phyloP scores from a whole-genome alignment of 2,329 filamentous ascomycete genomes.

The Nannizzia gypsea region DNA sequence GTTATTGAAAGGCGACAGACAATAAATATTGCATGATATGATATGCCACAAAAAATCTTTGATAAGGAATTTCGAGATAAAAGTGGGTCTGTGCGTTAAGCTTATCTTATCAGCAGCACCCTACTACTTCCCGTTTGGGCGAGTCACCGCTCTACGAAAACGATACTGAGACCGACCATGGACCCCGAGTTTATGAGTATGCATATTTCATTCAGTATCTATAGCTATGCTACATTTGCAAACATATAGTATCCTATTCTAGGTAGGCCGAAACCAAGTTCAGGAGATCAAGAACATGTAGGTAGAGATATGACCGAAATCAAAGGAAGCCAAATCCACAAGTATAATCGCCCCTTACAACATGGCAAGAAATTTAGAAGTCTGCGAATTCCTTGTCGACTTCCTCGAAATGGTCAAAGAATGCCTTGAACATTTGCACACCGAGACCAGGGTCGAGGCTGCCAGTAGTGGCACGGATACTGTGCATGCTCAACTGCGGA shows the following conservation, averaged over 20 bases:
- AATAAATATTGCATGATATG: background rate
- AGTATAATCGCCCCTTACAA: no score
- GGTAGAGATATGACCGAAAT: background rate
- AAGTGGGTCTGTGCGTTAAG: constrained; percentile 11
- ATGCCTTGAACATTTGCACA: constrained; percentile 77
- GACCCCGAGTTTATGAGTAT: background rate
- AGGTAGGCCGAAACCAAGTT: background rate
- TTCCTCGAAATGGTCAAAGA: constrained; percentile 73
- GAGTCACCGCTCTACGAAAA: background rate
- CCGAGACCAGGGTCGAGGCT: constrained; percentile 76
- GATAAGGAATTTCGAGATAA: constrained; percentile 9
- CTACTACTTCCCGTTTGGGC: background rate
- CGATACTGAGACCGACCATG: background rate
- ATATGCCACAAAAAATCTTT: background rate
- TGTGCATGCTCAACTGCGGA: constrained; percentile 89
- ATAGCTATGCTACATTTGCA: background rate
- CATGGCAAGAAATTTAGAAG: constrained; percentile 18
- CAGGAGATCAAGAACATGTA: background rate
- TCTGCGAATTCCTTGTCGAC: constrained; percentile 65
- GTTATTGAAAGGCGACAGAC: background rate
- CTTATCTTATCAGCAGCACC: constrained; percentile 27
- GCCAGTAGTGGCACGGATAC: constrained; percentile 77
- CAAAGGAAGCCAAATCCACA: background rate
- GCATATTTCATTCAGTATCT: background rate
- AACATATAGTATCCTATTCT: background rate